These are phyloP conservation scores for Aspergillus sp. DNA, from an alignment of 2,329 filamentous ascomycete species.

Conservation along the genomic window DNA sequence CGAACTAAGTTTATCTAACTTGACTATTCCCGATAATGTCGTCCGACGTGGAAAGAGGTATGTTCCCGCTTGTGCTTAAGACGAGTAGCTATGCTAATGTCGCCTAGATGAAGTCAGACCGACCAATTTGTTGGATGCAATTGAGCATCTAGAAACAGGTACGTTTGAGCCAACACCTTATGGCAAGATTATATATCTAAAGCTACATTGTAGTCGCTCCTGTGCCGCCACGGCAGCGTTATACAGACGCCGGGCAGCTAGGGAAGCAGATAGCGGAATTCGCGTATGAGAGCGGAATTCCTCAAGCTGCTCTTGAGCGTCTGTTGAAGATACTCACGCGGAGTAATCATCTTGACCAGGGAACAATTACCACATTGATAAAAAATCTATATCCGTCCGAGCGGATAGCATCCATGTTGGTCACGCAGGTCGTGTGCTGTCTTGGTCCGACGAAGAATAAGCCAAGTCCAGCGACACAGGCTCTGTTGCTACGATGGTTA, in stretches of 20 bases:
- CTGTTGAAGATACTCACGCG: conserved; percentile 67
- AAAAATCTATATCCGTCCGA: conserved; percentile 75
- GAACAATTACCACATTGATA: conserved; percentile 66
- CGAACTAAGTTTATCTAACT: background rate
- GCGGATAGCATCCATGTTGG: conserved; percentile 58
- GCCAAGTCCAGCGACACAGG: conserved; percentile 69
- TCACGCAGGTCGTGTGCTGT: conserved; percentile 67
- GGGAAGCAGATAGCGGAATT: conserved; percentile 63
- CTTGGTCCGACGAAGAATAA: conserved; percentile 78
- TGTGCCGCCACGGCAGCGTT: conserved; percentile 64
- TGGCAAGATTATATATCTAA: background rate
- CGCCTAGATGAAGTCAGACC: conserved; percentile 16
- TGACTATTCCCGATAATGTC: conserved; percentile 15
- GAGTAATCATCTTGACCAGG: conserved; percentile 72
- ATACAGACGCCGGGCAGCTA: conserved; percentile 60
- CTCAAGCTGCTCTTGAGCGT: conserved; percentile 58
- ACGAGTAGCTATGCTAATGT: conserved; percentile 1
- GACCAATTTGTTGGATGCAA: conserved; percentile 30
- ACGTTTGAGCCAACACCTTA: conserved; percentile 6
- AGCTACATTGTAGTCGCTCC: conserved; percentile 31
- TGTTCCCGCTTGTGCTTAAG: background rate
- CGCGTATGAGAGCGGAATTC: conserved; percentile 68
- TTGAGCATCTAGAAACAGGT: conserved; percentile 41
- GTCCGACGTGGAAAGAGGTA: conserved; percentile 19
- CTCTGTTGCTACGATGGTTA: conserved; percentile 73